Evolutionary conservation across 73 alveolate genomes (phyloP).

Genomic region (Paramecium sonneborni): DNA sequence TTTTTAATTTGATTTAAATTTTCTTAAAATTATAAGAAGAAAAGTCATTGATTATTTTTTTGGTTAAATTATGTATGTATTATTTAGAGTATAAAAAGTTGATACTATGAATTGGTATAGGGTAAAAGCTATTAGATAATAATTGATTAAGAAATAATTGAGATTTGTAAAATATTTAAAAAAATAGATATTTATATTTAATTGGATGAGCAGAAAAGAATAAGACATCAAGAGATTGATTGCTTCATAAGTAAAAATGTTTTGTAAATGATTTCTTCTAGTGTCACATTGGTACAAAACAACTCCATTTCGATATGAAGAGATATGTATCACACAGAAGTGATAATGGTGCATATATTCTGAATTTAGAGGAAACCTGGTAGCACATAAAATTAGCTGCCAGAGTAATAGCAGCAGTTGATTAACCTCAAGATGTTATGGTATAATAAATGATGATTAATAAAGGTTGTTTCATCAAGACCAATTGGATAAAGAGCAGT

Average conservation of each 20-base stretch:
- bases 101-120: neutral
- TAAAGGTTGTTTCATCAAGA: slow-evolving; percentile 79
- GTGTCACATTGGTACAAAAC: slow-evolving; percentile 80
- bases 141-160: slow-evolving; percentile 22
- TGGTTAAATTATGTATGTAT: no score
- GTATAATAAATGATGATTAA: slow-evolving; percentile 44
- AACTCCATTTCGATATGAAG: slow-evolving; percentile 79
- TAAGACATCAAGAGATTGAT: slow-evolving; percentile 68
- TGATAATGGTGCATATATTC: slow-evolving; percentile 74
- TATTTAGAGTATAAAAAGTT: neutral
- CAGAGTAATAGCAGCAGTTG: slow-evolving; percentile 91
- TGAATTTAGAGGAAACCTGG: slow-evolving; percentile 87
- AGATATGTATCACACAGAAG: slow-evolving; percentile 80
- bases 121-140: neutral
- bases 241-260: slow-evolving; percentile 62
- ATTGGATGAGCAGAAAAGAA: slow-evolving; percentile 63
- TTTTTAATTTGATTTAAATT: no score
- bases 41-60: no score
- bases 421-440: slow-evolving; percentile 83
- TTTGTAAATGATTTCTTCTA: neutral
- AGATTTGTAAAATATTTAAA: slow-evolving; percentile 48
- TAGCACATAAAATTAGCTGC: slow-evolving; percentile 91
- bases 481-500: slow-evolving; percentile 96
- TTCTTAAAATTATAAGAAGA: no score
- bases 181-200: slow-evolving; percentile 19